Evolutionary conservation across 225 moss, liverwort and hornwort genomes (phyloP).

Genomic region (Pleurozium schreberi): DNA sequence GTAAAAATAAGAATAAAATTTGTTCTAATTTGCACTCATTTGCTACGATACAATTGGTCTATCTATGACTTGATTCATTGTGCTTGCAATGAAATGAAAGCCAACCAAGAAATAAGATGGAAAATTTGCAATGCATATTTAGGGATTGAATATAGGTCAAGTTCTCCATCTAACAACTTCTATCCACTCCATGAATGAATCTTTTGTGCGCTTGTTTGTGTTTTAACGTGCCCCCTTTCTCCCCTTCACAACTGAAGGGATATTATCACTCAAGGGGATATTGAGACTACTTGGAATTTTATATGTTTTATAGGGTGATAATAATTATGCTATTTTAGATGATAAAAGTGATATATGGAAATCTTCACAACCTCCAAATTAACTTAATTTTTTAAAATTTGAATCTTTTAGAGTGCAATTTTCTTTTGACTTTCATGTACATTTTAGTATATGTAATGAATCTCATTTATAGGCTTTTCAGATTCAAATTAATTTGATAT

Average conservation of each 20-base stretch:
- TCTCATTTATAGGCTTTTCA: background rate
- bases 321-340: no score
- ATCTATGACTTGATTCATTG: background rate
- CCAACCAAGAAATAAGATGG: no score
- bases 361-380: background rate
- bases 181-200: no score
- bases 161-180: background rate
- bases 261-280: background rate
- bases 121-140: no score
- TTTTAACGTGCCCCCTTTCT: accelerated
- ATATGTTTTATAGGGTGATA: background rate
- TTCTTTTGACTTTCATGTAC: background rate
- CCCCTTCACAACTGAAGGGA: accelerated
- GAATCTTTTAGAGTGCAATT: background rate
- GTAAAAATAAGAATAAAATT: background rate
- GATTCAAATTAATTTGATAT: background rate
- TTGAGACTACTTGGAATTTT: accelerated
- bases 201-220: accelerated
- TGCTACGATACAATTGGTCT: background rate
- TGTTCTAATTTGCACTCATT: background rate
- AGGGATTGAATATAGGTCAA: no score
- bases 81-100: background rate
- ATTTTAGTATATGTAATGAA: background rate
- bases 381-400: background rate
- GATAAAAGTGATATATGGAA: no score